Evolutionary conservation across 371 early-diverging fungal genomes (phyloP).

Genomic region (Chytridiales sp.): DNA sequence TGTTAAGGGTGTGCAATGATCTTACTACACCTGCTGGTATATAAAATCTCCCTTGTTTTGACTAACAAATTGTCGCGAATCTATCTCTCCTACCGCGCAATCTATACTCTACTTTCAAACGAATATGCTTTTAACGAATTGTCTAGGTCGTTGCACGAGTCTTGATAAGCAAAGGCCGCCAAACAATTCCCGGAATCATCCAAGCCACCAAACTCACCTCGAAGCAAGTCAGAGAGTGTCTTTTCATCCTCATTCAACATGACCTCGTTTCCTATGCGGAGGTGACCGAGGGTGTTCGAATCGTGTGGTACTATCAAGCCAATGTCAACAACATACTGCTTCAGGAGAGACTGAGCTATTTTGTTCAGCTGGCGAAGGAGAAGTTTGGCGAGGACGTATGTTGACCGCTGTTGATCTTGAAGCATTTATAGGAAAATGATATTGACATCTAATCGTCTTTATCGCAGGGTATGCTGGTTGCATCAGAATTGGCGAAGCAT

Average conservation of each 20-base stretch:
- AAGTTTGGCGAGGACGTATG: constrained; percentile 65
- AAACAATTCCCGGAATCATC: constrained; percentile 43
- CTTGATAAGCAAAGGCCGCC: constrained; percentile 58
- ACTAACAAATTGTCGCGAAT: neutral
- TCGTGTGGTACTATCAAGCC: constrained; percentile 67
- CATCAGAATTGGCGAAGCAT: neutral
- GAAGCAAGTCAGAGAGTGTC: constrained; percentile 54
- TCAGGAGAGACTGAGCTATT: constrained; percentile 67
- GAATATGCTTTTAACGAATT: neutral
- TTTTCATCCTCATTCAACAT: constrained; percentile 67
- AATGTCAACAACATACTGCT: constrained; percentile 56
- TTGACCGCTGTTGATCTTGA: neutral
- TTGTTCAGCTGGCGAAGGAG: constrained; percentile 58
- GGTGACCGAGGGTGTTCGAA: constrained; percentile 53
- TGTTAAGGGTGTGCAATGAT: neutral
- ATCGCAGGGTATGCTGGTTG: no score
- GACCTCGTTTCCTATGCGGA: constrained; percentile 59
- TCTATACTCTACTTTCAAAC: neutral
- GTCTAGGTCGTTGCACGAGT: constrained; percentile 49
- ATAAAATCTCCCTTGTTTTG: no score
- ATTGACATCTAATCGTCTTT: neutral
- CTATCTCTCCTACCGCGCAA: no score
- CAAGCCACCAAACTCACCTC: constrained; percentile 32
- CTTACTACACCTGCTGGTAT: no score
- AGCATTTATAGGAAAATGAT: neutral